Conservation (phyloP, 495 filamentous ascomycete genomes). For the Tuber melanosporum region DNA sequence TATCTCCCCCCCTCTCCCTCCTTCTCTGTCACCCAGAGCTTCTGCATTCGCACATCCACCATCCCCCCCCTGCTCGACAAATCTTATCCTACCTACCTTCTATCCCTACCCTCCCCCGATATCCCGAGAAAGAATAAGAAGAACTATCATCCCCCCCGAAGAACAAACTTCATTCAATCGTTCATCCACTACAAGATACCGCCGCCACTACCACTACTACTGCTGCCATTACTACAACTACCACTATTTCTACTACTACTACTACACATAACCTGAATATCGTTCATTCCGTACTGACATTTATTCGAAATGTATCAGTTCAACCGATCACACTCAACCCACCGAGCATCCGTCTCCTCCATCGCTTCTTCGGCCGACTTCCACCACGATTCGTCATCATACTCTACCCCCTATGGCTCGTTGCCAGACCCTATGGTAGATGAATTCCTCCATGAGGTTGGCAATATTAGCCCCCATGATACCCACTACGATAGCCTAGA, state of each 20-base stretch:
- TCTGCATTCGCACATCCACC: background rate
- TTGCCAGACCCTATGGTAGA: constrained; percentile 30
- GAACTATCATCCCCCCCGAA: background rate
- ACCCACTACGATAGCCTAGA: constrained; percentile 25
- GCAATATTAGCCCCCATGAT: constrained; percentile 25
- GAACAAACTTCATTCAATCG: background rate
- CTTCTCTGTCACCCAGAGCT: background rate
- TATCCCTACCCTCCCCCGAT: background rate
- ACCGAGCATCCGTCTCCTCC: constrained; percentile 19
- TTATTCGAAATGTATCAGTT: constrained; percentile 25
- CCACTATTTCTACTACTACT: background rate
- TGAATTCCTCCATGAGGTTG: constrained; percentile 22
- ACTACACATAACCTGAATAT: constrained; percentile 5
- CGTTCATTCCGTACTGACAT: constrained; percentile 10
- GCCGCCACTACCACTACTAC: background rate
- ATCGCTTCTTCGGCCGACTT: constrained; percentile 20
- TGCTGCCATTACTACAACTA: too few species aligned
- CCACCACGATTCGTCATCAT: constrained; percentile 14
- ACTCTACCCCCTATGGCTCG: constrained; percentile 23
- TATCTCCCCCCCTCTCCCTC: background rate
- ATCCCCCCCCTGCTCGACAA: background rate
- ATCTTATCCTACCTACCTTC: background rate
- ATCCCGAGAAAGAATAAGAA: background rate
- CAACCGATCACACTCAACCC: constrained; percentile 19
- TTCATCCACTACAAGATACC: background rate